A percentile compares a stretch with the other conserved stretches of the same genome.
phyloP scores from a whole-genome alignment of 225 moss, liverwort and hornwort genomes.

The Pleurozium schreberi region DNA sequence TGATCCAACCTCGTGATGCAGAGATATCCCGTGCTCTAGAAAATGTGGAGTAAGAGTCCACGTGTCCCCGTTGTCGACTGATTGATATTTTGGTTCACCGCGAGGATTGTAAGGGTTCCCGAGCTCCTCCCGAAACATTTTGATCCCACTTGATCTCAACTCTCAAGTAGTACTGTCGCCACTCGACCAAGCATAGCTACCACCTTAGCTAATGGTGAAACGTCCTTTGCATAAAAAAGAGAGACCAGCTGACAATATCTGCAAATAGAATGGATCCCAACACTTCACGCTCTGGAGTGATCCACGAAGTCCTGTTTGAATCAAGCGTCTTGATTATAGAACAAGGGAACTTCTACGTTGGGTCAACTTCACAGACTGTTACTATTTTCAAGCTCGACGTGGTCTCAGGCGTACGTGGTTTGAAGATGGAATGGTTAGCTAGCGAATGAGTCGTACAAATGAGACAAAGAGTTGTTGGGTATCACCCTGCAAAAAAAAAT shows the following conservation, averaged over 20 bases:
- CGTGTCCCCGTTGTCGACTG: slow-evolving; percentile 18
- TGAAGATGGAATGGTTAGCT: neutral
- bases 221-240: neutral
- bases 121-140: neutral
- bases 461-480: neutral
- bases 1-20: slow-evolving; percentile 48
- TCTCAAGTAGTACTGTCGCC: neutral
- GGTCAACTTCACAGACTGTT: neutral
- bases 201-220: neutral
- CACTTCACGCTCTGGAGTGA: neutral
- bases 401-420: neutral
- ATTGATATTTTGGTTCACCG: slow-evolving; percentile 14
- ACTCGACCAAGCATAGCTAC: neutral
- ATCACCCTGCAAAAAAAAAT: no score
- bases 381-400: neutral
- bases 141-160: neutral
- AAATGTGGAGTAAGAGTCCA: slow-evolving; percentile 8
- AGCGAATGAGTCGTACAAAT: neutral
- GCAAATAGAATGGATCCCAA: neutral
- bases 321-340: neutral
- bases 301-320: neutral
- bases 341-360: neutral
- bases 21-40: slow-evolving; percentile 58
- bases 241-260: neutral
- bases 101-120: neutral